phyloP scores from a whole-genome alignment of 2,329 filamentous ascomycete genomes.

The Trichoderma sp. region DNA sequence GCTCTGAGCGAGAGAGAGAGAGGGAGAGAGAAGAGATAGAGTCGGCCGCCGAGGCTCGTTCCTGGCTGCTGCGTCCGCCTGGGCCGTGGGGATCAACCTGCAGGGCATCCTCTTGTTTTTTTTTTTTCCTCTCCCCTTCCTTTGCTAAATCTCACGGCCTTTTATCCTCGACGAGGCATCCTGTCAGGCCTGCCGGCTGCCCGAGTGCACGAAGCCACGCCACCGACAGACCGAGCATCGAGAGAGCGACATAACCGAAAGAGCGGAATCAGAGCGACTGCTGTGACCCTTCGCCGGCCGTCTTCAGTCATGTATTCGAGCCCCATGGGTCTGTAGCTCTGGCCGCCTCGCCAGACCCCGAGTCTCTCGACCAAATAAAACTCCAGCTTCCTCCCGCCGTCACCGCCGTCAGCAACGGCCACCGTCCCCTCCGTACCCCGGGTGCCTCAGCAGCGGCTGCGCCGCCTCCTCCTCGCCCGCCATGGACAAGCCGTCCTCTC shows the following conservation, averaged over 20 bases:
- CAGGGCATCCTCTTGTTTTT: slow-evolving; percentile 19
- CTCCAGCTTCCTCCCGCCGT: slow-evolving; percentile 18
- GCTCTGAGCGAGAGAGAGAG: neutral
- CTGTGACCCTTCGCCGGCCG: slow-evolving; percentile 34
- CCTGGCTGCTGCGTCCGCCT: slow-evolving; percentile 24
- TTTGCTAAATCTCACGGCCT: slow-evolving; percentile 21
- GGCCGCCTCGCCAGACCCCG: slow-evolving; percentile 50
- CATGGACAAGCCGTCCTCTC: slow-evolving; percentile 50
- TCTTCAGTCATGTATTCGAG: slow-evolving; percentile 51
- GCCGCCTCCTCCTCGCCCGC: slow-evolving; percentile 31
- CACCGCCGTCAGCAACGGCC: slow-evolving; percentile 23
- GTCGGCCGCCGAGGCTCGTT: slow-evolving; percentile 12
- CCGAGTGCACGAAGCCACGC: slow-evolving; percentile 27
- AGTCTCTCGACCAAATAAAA: slow-evolving; percentile 33
- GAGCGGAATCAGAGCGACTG: slow-evolving; percentile 31
- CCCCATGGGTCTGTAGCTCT: slow-evolving; percentile 51
- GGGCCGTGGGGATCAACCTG: slow-evolving; percentile 29
- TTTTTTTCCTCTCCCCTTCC: neutral
- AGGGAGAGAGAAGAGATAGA: no score
- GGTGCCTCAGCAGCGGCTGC: slow-evolving; percentile 23
- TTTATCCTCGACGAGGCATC: slow-evolving; percentile 12
- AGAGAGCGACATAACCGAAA: slow-evolving; percentile 29
- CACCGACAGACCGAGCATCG: slow-evolving; percentile 12
- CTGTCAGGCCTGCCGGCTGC: slow-evolving; percentile 11
- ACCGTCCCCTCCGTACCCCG: slow-evolving; percentile 21